Percentiles rank a stretch among this genome's conserved stretches.
These are phyloP conservation scores for Chaetoscypha palmicola DNA, from an alignment of 2,329 filamentous ascomycete species.

Conservation along the genomic window DNA sequence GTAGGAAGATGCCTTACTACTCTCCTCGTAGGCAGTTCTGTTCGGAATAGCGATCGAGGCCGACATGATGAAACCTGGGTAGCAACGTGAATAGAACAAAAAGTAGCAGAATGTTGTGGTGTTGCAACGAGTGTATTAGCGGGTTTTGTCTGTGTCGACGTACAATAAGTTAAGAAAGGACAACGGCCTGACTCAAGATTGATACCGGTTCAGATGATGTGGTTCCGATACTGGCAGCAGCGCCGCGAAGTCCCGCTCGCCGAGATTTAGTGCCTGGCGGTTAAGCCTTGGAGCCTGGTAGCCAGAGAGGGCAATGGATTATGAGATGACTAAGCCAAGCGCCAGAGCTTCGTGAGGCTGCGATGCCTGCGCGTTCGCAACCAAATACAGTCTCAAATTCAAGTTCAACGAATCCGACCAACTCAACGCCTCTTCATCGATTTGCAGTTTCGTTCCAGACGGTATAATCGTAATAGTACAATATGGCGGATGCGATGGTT, in stretches of 20 bases:
- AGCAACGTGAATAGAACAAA: too few relatives aligned
- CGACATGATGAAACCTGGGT: conserved; percentile 45
- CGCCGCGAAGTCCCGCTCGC: too few relatives aligned
- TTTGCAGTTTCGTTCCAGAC: not conserved
- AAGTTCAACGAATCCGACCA: not conserved
- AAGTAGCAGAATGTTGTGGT: too few relatives aligned
- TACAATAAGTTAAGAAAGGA: conserved; percentile 1
- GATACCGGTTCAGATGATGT: too few relatives aligned
- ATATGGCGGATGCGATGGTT: conserved; percentile 81
- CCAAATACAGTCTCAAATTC: not conserved
- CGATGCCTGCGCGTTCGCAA: not conserved
- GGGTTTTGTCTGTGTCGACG: conserved; percentile 9
- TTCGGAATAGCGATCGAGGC: conserved; percentile 64
- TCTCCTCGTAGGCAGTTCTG: conserved; percentile 34
- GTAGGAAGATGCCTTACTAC: conserved; percentile 46
- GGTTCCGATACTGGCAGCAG: not conserved
- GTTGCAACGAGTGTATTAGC: too few relatives aligned
- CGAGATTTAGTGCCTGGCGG: too few relatives aligned
- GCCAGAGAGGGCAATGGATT: too few relatives aligned
- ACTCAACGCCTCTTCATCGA: conserved; percentile 1
- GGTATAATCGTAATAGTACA: conserved; percentile 18
- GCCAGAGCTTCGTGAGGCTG: not conserved
- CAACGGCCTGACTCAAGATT: conserved; percentile 9
- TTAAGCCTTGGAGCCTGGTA: too few relatives aligned
- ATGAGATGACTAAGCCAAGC: too few relatives aligned